Evolutionary conservation across 768 basidiomycete species (phyloP).

Genomic region (Floccularia luteovirens): DNA sequence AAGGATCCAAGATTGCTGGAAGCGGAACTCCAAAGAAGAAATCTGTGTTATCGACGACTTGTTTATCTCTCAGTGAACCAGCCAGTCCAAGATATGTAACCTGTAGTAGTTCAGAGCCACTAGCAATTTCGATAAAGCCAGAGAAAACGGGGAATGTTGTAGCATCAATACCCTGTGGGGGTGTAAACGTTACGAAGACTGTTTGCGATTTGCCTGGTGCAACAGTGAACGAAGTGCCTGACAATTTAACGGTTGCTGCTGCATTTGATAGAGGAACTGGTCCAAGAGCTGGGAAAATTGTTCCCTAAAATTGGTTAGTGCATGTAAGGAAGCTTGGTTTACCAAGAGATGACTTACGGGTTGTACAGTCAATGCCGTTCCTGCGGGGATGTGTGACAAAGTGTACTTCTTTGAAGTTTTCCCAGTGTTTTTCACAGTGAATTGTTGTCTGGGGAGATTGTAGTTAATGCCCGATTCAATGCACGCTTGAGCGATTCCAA

Average conservation of each 20-base stretch:
- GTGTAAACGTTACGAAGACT: constrained; percentile 36
- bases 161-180: constrained; percentile 35
- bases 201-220: constrained; percentile 29
- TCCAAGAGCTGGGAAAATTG: constrained; percentile 32
- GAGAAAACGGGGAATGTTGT: constrained; percentile 50
- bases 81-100: constrained; percentile 39
- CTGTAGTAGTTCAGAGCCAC: constrained; percentile 25
- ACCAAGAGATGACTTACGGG: constrained; percentile 18
- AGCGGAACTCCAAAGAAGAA: constrained; percentile 34
- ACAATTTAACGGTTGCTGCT: constrained; percentile 39
- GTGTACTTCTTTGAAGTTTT: constrained; percentile 31
- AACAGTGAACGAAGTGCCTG: constrained; percentile 35
- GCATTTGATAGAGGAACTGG: constrained; percentile 42
- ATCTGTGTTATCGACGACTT: constrained; percentile 44
- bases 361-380: constrained; percentile 40
- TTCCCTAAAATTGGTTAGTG: constrained; percentile 21
- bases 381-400: constrained; percentile 48
- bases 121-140: constrained; percentile 45
- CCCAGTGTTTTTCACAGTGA: constrained; percentile 46
- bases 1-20: constrained; percentile 33
- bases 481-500: constrained; percentile 7
- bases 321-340: neutral
- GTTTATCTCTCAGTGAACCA: constrained; percentile 37
- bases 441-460: constrained; percentile 28
- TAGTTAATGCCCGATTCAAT: no score